Evolutionary conservation across 164 flowering plant species (phyloP), one percentile per base, ranked within the genome.

Genomic region (Houttuynia cordata): DNA sequence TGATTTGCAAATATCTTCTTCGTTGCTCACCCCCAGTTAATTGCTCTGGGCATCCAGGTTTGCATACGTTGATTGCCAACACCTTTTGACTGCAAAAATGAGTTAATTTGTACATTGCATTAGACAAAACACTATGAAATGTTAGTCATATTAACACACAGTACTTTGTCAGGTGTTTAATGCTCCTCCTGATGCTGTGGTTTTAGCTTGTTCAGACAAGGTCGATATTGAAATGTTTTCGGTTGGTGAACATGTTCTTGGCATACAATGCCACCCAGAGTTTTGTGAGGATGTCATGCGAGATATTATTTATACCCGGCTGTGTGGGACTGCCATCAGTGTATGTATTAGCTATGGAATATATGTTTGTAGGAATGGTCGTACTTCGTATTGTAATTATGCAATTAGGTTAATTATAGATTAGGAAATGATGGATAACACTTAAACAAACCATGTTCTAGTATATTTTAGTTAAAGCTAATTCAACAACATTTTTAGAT

Each of bases 241-340:
- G 45, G 54, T 64, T 23, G 67, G 67, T 22, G 60, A 56, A 10
- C 51, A 64, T 64, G 67, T 56, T 45, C 60, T 64, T 20, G 67
- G 67, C 17, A 47, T 64, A 45, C 67, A 64, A 30, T 64, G 53
- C 55, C 61, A 64, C n/a, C 67, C 67, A 23, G 67, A 64, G 45
- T 49, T 64, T 45, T 23, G 53, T 15, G 47, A 64, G 67, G 67
- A 56, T 56, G 53, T 64, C 57, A 20, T 64, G 57, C 4, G 42
- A 30, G 53, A 64, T 22, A 64, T 56, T 15, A 64, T 57, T 22
- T 4, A 57, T 23, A 21, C 19, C 4, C 53, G 19, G 14, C 67
- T 45, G 18, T 20, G 54, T 12, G 21, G 17, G 15, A 30, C 56
- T 25, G 37, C 24, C 19, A 55, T 64, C 1, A 56, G 53, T 24